Evolutionary conservation across 371 early-diverging fungal genomes (phyloP).

Genomic region (Syncephalastrum contaminatum): DNA sequence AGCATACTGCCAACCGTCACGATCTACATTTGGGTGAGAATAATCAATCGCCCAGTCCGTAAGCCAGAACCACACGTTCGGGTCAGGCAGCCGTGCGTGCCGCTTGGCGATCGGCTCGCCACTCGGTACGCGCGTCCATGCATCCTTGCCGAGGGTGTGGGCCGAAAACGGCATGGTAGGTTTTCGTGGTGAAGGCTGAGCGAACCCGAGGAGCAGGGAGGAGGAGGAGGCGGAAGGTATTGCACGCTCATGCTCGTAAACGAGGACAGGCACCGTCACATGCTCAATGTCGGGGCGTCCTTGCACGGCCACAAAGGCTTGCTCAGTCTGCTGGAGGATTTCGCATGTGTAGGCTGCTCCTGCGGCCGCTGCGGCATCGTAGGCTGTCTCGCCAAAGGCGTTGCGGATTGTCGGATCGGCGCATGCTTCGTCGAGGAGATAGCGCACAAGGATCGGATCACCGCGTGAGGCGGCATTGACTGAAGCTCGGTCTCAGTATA

Average conservation of each 20-base stretch:
- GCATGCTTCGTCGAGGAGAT: constrained; percentile 55
- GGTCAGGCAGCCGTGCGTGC: constrained; percentile 50
- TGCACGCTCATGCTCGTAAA: constrained; percentile 71
- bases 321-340: constrained; percentile 43
- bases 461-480: constrained; percentile 80
- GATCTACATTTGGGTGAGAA: constrained; percentile 57
- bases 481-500: constrained; percentile 16
- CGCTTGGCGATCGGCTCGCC: constrained; percentile 53
- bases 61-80: constrained; percentile 71
- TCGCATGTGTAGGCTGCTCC: constrained; percentile 63
- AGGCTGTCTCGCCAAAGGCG: constrained; percentile 71
- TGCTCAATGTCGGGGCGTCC: constrained; percentile 25
- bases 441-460: constrained; percentile 57
- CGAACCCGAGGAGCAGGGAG: constrained; percentile 18
- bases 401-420: constrained; percentile 68
- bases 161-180: constrained; percentile 41
- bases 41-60: constrained; percentile 80
- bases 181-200: constrained; percentile 16
- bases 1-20: constrained; percentile 69
- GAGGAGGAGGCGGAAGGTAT: constrained; percentile 21
- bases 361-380: constrained; percentile 75
- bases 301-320: too few relatives aligned
- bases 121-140: constrained; percentile 57
- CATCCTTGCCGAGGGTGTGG: constrained; percentile 41
- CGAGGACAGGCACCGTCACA: constrained; percentile 55